A percentile compares a stretch with the other conserved stretches of the same genome.
These are phyloP conservation scores for Arthonia radiata DNA, from an alignment of 495 filamentous ascomycete species.

Conservation along the genomic window DNA sequence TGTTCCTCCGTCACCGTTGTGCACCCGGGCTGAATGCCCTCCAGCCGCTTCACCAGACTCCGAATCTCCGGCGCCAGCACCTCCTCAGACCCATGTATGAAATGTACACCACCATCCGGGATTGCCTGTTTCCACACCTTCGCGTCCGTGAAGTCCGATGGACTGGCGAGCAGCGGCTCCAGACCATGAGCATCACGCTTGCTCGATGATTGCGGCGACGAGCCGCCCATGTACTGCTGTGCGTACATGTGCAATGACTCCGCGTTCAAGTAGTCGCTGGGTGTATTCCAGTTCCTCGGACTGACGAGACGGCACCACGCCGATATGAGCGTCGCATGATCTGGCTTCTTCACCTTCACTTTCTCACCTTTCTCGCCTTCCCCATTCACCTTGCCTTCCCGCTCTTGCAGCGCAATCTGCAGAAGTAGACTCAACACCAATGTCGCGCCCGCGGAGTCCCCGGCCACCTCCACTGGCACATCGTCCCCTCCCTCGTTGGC, in stretches of 20 bases:
- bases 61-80: conserved; percentile 40
- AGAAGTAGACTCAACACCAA: conserved; percentile 43
- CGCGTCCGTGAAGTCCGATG: conserved; percentile 37
- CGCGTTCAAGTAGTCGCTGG: conserved; percentile 34
- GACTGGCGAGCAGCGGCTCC: conserved; percentile 35
- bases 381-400: conserved; percentile 11
- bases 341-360: conserved; percentile 23
- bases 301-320: conserved; percentile 33
- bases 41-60: conserved; percentile 22
- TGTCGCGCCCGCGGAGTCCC: conserved; percentile 52
- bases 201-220: neutral
- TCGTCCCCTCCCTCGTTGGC: conserved; percentile 22
- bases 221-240: conserved; percentile 30
- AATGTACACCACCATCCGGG: conserved; percentile 31
- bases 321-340: conserved; percentile 32
- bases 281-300: conserved; percentile 25
- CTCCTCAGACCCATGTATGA: conserved; percentile 47
- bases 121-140: conserved; percentile 34
- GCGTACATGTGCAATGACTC: conserved; percentile 34
- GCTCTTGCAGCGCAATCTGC: conserved; percentile 19
- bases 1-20: conserved; percentile 24
- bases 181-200: conserved; percentile 1
- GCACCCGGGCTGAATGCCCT: conserved; percentile 19
- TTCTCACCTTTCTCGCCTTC: conserved; percentile 1
- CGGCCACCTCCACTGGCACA: conserved; percentile 33